Evolutionary conservation across 106 monocot species (phyloP).

Genomic region (Posidonia australis): DNA sequence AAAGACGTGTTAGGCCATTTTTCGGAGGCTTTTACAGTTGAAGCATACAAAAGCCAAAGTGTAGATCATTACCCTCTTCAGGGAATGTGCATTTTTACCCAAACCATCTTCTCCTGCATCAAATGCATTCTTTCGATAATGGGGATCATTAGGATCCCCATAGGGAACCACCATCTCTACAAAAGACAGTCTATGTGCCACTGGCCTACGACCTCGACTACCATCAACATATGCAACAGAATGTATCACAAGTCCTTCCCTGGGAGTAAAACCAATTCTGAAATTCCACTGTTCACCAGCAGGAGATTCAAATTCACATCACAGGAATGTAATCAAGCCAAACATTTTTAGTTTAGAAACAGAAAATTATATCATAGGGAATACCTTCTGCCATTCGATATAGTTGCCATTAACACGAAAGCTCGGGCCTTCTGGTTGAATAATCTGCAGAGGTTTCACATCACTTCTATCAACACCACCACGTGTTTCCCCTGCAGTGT

Average conservation of each 20-base stretch:
- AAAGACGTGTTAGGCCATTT: background rate
- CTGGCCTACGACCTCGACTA: slow-evolving; percentile 77
- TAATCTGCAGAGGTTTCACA: slow-evolving; percentile 83
- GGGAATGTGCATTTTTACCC: slow-evolving; percentile 93
- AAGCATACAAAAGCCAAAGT: background rate
- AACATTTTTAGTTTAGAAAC: background rate
- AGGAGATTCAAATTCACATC: slow-evolving; percentile 3
- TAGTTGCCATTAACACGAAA: slow-evolving; percentile 86
- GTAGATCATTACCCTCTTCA: slow-evolving; percentile 52
- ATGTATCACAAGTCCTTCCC: slow-evolving; percentile 89
- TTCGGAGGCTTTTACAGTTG: background rate
- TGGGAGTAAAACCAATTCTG: slow-evolving; percentile 89
- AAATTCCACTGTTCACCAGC: slow-evolving; percentile 74
- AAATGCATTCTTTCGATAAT: slow-evolving; percentile 97
- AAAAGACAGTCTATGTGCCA: slow-evolving; percentile 88
- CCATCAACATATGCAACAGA: slow-evolving; percentile 96
- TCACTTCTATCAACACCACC: slow-evolving; percentile 96
- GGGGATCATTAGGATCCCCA: slow-evolving; percentile 97
- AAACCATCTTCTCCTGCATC: slow-evolving; percentile 98
- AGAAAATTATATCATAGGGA: background rate
- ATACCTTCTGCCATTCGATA: slow-evolving; percentile 97
- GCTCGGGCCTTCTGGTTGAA: slow-evolving; percentile 96
- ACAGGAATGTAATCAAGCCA: background rate
- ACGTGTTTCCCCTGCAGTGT: slow-evolving; percentile 87
- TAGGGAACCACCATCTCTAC: slow-evolving; percentile 99